Conservation (phyloP, 2,329 filamentous ascomycete genomes). For the Metarhizium anisopliae region DNA sequence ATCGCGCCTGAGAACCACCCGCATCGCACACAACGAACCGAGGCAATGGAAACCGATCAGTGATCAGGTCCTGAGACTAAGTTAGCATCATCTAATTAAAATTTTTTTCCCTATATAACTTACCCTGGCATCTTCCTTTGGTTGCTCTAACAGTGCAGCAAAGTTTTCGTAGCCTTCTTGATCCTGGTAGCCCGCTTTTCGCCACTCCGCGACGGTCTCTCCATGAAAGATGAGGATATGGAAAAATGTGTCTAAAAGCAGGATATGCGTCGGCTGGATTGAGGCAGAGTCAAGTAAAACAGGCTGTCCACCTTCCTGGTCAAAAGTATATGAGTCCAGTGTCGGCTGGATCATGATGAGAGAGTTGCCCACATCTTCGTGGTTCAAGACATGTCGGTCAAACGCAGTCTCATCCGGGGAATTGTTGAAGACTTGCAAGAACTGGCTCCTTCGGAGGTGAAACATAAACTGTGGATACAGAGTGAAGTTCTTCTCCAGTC, state of each 20-base stretch:
- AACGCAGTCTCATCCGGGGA: constrained; percentile 99
- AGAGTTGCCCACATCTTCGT: constrained; percentile 94
- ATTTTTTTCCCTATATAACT: constrained; percentile 21
- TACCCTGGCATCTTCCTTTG: constrained; percentile 93
- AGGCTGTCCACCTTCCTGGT: constrained; percentile 84
- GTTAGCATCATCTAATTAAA: constrained; percentile 8
- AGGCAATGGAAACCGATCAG: constrained; percentile 94
- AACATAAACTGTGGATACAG: constrained; percentile 99
- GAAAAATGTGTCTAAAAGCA: constrained; percentile 97
- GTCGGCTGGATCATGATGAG: constrained; percentile 99
- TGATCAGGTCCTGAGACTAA: constrained; percentile 70
- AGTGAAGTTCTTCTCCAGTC: constrained; percentile 97
- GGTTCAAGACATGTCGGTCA: constrained; percentile 91
- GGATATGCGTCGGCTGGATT: constrained; percentile 87
- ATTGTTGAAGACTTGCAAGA: constrained; percentile 98
- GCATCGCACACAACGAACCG: constrained; percentile 98
- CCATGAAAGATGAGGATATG: constrained; percentile 99
- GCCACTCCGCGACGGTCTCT: constrained; percentile 95
- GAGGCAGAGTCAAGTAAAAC: constrained; percentile 95
- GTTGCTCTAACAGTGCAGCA: constrained; percentile 74
- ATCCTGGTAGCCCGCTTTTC: constrained; percentile 94
- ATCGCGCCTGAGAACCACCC: constrained; percentile 95
- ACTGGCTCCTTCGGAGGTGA: constrained; percentile 92
- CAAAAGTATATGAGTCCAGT: constrained; percentile 92
- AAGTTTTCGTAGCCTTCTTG: constrained; percentile 99